phyloP scores from a whole-genome alignment of 148 eudicot species.

The Cornus suecica region DNA sequence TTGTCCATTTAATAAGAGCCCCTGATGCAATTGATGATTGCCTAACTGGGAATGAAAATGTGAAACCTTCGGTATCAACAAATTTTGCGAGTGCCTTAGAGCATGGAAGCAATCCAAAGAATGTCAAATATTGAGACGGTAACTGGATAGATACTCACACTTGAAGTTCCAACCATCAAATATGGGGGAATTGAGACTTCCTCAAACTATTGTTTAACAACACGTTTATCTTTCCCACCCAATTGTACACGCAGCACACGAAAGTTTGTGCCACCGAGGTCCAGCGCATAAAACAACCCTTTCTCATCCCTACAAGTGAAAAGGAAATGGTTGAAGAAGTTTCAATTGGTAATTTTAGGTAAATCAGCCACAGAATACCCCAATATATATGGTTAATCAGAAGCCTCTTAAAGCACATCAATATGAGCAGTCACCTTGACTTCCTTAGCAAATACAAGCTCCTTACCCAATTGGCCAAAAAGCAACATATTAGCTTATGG shows the following conservation, averaged over 20 bases:
- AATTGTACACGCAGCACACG: conserved; percentile 87
- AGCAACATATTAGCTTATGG: neutral
- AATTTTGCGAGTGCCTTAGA: conserved; percentile 74
- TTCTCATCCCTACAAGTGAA: conserved; percentile 60
- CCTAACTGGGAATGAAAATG: conserved; percentile 94
- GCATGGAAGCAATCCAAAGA: conserved; percentile 16
- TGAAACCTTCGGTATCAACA: conserved; percentile 88
- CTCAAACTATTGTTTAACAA: conserved; percentile 66
- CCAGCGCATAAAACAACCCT: conserved; percentile 92
- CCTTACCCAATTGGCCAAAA: neutral
- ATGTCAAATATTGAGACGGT: neutral
- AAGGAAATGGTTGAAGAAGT: neutral
- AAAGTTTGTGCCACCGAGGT: conserved; percentile 98
- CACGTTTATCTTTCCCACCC: conserved; percentile 67
- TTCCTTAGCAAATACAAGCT: neutral
- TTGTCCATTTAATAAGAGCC: conserved; percentile 86
- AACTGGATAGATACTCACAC: conserved; percentile 42
- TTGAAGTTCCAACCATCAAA: conserved; percentile 83
- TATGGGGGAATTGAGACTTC: conserved; percentile 84
- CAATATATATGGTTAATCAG: neutral
- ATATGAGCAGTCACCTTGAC: neutral
- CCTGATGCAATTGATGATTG: conserved; percentile 85
- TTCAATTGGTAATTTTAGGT: neutral
- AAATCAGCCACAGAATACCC: neutral
- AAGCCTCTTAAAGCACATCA: neutral